Conservation (phyloP, 768 basidiomycete species). For the Rhodosporidiobolus sp. region DNA sequence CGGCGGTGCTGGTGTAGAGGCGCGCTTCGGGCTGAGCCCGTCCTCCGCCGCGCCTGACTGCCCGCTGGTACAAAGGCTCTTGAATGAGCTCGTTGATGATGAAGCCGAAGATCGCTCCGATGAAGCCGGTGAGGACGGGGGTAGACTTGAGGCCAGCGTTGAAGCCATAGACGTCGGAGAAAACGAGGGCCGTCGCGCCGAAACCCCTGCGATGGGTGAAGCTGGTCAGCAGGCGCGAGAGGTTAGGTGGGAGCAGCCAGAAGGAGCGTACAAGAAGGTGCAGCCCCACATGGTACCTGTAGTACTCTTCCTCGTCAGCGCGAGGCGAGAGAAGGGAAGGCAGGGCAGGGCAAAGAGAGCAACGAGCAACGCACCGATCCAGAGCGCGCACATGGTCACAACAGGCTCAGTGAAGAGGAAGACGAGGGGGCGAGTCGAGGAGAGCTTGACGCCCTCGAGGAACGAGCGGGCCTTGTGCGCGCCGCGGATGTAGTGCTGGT, state of each 20-base stretch:
- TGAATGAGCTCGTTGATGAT: conserved; percentile 22
- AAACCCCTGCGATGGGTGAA: conserved; percentile 13
- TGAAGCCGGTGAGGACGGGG: conserved; percentile 34
- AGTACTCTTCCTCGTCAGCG: no score
- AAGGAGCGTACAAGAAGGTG: no score
- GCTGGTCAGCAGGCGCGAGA: neutral
- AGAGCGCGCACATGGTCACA: conserved; percentile 13
- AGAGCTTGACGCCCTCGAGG: conserved; percentile 20
- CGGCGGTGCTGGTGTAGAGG: conserved; percentile 31
- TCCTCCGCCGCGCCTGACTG: conserved; percentile 33
- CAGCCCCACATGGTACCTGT: no score
- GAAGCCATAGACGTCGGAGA: conserved; percentile 22
- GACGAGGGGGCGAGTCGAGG: conserved; percentile 21
- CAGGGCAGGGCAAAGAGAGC: neutral
- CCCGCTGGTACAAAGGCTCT: conserved; percentile 30
- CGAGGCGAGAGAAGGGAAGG: no score
- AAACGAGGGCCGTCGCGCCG: conserved; percentile 30
- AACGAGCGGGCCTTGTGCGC: conserved; percentile 15
- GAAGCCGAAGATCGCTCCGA: conserved; percentile 29
- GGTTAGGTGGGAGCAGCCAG: neutral
- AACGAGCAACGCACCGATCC: neutral
- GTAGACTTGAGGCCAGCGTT: conserved; percentile 20
- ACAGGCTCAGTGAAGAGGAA: conserved; percentile 36
- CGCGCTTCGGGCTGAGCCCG: conserved; percentile 39
- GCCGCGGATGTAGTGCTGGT: conserved; percentile 29